Base-by-base conservation (phyloP, 2,329 filamentous ascomycete genomes). In the Dactylella cylindrospora region DNA sequence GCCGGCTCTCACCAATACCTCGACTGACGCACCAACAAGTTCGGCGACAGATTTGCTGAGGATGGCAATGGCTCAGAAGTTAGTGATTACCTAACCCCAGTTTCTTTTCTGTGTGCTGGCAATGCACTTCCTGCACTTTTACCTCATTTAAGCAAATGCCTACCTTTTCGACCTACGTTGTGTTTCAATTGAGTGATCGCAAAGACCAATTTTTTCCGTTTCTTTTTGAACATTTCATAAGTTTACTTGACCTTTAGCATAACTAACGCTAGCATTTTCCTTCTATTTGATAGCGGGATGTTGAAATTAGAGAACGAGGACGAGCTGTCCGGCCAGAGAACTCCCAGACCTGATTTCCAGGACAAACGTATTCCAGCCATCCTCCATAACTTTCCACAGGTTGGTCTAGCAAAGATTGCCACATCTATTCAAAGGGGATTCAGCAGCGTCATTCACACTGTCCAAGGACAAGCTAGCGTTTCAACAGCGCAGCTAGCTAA, bases 311-410 rank as follows among this genome's bases (percentile, higher is more conserved):
- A 87, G 68, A 86, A 91, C 71, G 67, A 69, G 15, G 67, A 68
- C 32, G 55, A 67, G 70, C 86, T 90, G 71, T 94, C 90, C 69
- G 90, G 90, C 71, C 83, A 95, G 73, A 87, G 89, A 68, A 98
- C 93, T 66, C 93, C 93, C 68, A 87, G 90, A 71, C 93, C 93
- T 68, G 91, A 97, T 76, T 85, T 86, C 66, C 85, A 87, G 71
- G 93, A 98, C 78, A 96, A 95, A 77, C 86, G 93, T 76, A 80
- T 95, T 72, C 93, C 93, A 68, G 88, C 90, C 73, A 95, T 97
- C 78, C 86, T 93, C 81, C 82, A 84, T 74, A 94, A 86, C 79
- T 96, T 97, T 81, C 86, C 86, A 78, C 93, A 98, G 91, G 93
- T 98, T 95, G 83, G 84, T 84, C 80, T 81, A 80, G 73, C 75